phyloP scores from a whole-genome alignment of 352 stramenopile genomes.

The Pythium phragmiticola region DNA sequence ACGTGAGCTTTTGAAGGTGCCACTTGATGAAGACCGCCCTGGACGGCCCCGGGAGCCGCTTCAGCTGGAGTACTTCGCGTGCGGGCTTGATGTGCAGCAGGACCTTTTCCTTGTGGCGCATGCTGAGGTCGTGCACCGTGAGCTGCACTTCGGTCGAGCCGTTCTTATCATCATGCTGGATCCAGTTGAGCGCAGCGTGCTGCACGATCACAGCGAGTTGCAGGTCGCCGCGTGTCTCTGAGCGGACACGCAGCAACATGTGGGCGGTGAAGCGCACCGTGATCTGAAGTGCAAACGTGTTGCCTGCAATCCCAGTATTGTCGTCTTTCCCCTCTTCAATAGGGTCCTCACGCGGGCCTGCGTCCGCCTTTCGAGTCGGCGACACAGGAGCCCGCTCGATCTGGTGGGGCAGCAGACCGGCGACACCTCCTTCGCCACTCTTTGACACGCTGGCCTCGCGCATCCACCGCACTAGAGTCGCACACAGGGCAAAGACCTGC shows the following conservation, averaged over 20 bases:
- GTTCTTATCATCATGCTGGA: conserved; percentile 37
- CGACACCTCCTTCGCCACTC: not conserved
- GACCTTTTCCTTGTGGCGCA: conserved; percentile 44
- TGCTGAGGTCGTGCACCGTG: conserved; percentile 45
- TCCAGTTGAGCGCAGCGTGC: conserved; percentile 47
- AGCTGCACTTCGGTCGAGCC: conserved; percentile 44
- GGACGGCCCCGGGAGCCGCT: conserved; percentile 31
- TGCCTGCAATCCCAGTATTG: conserved; percentile 10
- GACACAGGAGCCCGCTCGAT: conserved; percentile 9
- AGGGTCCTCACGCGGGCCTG: not conserved
- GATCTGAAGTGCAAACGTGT: conserved; percentile 52
- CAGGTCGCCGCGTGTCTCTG: conserved; percentile 37
- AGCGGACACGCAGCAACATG: conserved; percentile 40
- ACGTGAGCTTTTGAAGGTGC: conserved; percentile 44
- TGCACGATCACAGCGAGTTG: conserved; percentile 39
- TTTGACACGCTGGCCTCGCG: not conserved
- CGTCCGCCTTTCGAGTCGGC: conserved; percentile 5
- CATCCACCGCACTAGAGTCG: conserved; percentile 12
- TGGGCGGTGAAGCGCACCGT: conserved; percentile 51
- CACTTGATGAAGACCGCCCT: conserved; percentile 46
- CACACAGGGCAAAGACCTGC: conserved; percentile 25
- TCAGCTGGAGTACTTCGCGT: conserved; percentile 49
- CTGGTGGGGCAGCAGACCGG: conserved; percentile 15
- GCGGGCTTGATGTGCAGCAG: conserved; percentile 55
- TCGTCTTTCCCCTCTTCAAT: not conserved